A percentile compares a stretch with the other conserved stretches of the same genome.
These are phyloP conservation scores for Serendipita sp. DNA, from an alignment of 768 basidiomycete species.

Conservation along the genomic window DNA sequence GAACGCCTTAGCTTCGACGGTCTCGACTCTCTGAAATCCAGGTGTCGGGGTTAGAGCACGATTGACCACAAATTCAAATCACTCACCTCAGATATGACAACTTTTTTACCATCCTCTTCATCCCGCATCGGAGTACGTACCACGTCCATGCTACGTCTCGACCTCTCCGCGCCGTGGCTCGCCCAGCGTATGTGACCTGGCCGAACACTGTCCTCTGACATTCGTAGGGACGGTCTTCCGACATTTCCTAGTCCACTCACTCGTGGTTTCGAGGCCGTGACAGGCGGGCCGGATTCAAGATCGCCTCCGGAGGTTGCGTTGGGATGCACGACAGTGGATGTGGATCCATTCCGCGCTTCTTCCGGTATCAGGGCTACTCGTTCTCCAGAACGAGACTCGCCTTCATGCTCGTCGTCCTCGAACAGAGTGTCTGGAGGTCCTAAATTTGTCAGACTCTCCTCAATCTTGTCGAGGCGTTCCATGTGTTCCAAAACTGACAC, in stretches of 20 bases:
- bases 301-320: slow-evolving; percentile 11
- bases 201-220: not conserved
- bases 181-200: not conserved
- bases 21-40: slow-evolving; percentile 48
- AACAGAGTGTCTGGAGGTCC: not conserved
- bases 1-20: slow-evolving; percentile 47
- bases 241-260: slow-evolving; percentile 2
- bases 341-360: slow-evolving; percentile 23
- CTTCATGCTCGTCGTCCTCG: slow-evolving; percentile 9
- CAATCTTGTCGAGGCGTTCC: slow-evolving; percentile 67
- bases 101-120: slow-evolving; percentile 31
- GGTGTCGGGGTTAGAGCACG: slow-evolving; percentile 5
- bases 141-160: slow-evolving; percentile 13
- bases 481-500: slow-evolving; percentile 74
- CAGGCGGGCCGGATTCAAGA: not conserved
- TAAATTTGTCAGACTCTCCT: slow-evolving; percentile 10
- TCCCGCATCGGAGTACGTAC: slow-evolving; percentile 31
- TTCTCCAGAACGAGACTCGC: not conserved
- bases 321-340: slow-evolving; percentile 16
- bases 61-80: not conserved
- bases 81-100: slow-evolving; percentile 57
- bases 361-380: slow-evolving; percentile 20
- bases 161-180: slow-evolving; percentile 7
- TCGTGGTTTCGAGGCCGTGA: slow-evolving; percentile 6
- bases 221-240: not conserved